Evolutionary conservation across 2,329 filamentous ascomycete species (phyloP).

Genomic region (Albifimbria verrucaria): DNA sequence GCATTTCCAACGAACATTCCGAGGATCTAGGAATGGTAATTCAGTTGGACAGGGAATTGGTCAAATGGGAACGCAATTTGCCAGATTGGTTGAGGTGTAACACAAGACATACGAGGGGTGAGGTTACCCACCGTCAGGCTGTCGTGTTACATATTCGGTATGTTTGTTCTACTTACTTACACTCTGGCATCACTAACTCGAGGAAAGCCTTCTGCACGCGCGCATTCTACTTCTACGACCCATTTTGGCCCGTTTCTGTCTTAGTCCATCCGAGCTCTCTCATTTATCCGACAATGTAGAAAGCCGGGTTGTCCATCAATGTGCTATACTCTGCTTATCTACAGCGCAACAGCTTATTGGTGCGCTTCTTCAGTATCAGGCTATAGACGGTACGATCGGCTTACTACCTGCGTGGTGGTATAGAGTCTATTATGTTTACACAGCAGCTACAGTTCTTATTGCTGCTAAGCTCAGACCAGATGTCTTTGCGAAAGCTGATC

Average conservation of each 20-base stretch:
- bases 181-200: background rate
- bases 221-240: constrained; percentile 30
- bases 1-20: constrained; percentile 11
- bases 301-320: constrained; percentile 26
- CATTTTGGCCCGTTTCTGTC: constrained; percentile 27
- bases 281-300: constrained; percentile 17
- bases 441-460: constrained; percentile 31
- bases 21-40: constrained; percentile 27
- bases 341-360: constrained; percentile 30
- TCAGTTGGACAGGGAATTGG: constrained; percentile 26
- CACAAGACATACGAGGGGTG: constrained; percentile 11
- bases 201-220: constrained; percentile 32
- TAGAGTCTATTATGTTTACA: constrained; percentile 33
- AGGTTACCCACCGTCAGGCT: constrained; percentile 25
- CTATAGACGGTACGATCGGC: constrained; percentile 25
- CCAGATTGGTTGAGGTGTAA: constrained; percentile 21
- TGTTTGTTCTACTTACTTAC: background rate
- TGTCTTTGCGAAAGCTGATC: constrained; percentile 20
- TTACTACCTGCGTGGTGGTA: constrained; percentile 38
- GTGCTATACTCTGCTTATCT: constrained; percentile 29
- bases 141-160: constrained; percentile 31
- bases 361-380: constrained; percentile 24
- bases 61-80: constrained; percentile 26
- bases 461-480: constrained; percentile 31
- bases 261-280: constrained; percentile 12